Evolutionary conservation across 176 grass and related monocot genomes (phyloP), one percentile per base, ranked within the genome.

Genomic region (Urochloa ruziziensis): DNA sequence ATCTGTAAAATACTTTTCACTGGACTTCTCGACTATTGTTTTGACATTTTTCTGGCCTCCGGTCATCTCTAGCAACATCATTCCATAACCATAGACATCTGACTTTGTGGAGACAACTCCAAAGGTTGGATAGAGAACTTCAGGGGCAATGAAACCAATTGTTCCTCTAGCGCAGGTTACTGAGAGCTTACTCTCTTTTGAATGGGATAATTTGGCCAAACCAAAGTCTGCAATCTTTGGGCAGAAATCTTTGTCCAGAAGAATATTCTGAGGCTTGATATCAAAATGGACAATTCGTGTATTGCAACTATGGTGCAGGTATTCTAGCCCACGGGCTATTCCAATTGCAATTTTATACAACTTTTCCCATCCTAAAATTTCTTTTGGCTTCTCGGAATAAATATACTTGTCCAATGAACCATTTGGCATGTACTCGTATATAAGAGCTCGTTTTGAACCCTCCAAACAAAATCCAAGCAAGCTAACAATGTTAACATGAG

Each of bases 51-150:
- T 73, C 27, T 75, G 68, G 51, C 84, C 91, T 51, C 84, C 92
- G 1, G 87, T 76, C 92, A 94, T 91, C 64, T 94, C 86, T 21
- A 81, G 29, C 9, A 89, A 19, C 89, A 74, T 78, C 92, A 88
- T 94, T 48, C 88, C 92, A 30, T 91, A 94, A 27, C 92, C 84
- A 44, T 91, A 94, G 34, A 91, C 86, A 74, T 94, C 89, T 9
- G 86, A 94, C 66, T 94, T 94, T 37, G 85, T 86, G 2, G 92
- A 91, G 16, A 86, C 89, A 5, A 70, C 63, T 44, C 89, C 92
- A 28, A 91, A 70, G 4, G 42, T 27, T 62, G 86, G 73, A 1
- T 2, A 84, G 4, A 42, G 12, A 23, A 94, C 92, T 80, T 94
- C 92, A 3, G 92, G 92, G n/a, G n/a, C n/a, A n/a, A n/a, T n/a